A percentile compares a stretch with the other conserved stretches of the same genome.
These are phyloP conservation scores for Colletotrichum agaves DNA, from an alignment of 2,329 filamentous ascomycete species.

Conservation along the genomic window DNA sequence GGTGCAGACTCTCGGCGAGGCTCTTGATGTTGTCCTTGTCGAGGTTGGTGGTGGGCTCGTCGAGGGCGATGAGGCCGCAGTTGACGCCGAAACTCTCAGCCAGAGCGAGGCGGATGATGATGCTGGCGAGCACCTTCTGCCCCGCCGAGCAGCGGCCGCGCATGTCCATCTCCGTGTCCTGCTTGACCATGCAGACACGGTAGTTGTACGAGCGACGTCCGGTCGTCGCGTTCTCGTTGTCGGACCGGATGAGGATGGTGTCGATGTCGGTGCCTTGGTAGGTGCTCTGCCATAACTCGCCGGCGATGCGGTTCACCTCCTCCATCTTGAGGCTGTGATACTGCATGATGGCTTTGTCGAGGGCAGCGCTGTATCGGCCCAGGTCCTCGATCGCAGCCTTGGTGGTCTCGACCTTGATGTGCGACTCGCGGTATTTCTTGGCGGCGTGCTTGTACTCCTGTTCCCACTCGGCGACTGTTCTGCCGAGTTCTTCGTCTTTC, in stretches of 20 bases:
- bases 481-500: conserved; percentile 82
- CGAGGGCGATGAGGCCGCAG: conserved; percentile 94
- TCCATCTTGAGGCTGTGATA: conserved; percentile 98
- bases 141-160: conserved; percentile 95
- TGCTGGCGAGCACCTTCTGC: conserved; percentile 95
- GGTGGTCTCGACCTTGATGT: conserved; percentile 90
- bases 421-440: conserved; percentile 82
- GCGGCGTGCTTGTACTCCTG: conserved; percentile 88
- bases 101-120: conserved; percentile 95
- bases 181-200: conserved; percentile 97
- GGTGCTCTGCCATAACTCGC: conserved; percentile 95
- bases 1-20: conserved; percentile 83
- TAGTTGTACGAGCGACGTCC: conserved; percentile 94
- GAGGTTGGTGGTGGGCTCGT: conserved; percentile 97
- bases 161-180: conserved; percentile 99
- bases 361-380: conserved; percentile 80
- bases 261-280: conserved; percentile 98
- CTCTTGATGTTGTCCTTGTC: conserved; percentile 95
- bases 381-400: conserved; percentile 94
- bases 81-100: conserved; percentile 97
- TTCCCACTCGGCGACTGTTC: conserved; percentile 82
- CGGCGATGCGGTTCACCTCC: conserved; percentile 94
- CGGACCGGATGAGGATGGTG: conserved; percentile 93
- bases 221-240: conserved; percentile 75
- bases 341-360: conserved; percentile 97